phyloP scores from a whole-genome alignment of 2,329 filamentous ascomycete species.

The Chaetomium globosum region DNA sequence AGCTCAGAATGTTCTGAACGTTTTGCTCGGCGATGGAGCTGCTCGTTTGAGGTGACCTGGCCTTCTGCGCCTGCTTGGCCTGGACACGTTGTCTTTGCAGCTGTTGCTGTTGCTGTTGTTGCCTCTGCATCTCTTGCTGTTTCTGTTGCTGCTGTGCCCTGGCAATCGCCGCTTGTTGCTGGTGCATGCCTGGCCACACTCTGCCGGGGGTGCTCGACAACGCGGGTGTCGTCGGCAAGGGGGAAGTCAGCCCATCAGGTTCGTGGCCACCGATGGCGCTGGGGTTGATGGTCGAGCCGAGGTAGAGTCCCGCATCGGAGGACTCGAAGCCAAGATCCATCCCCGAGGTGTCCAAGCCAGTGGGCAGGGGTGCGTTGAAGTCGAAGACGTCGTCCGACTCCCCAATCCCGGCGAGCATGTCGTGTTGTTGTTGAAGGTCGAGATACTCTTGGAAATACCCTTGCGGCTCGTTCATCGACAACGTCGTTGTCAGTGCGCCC shows the following conservation, averaged over 20 bases:
- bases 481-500: conserved; percentile 76
- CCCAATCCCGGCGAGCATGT: conserved; percentile 45
- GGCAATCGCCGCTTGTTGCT: conserved; percentile 78
- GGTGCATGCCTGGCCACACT: conserved; percentile 92
- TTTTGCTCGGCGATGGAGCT: conserved; percentile 85
- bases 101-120: conserved; percentile 56
- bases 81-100: conserved; percentile 47
- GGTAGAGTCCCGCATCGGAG: conserved; percentile 66
- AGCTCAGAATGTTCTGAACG: conserved; percentile 88
- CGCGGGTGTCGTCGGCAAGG: conserved; percentile 47
- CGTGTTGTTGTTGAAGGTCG: conserved; percentile 40
- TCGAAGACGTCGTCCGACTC: conserved; percentile 68
- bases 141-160: conserved; percentile 69
- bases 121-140: conserved; percentile 54
- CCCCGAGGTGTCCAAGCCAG: neutral
- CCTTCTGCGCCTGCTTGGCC: conserved; percentile 50
- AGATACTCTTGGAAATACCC: conserved; percentile 57
- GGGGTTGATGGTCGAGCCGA: conserved; percentile 67
- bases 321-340: conserved; percentile 70
- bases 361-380: conserved; percentile 65
- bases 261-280: conserved; percentile 69
- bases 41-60: conserved; percentile 53
- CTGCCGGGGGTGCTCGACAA: conserved; percentile 65
- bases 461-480: conserved; percentile 71
- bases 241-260: conserved; percentile 52